Base-by-base conservation (phyloP, 2,329 filamentous ascomycete genomes). In the Basipetospora chlamydospora region DNA sequence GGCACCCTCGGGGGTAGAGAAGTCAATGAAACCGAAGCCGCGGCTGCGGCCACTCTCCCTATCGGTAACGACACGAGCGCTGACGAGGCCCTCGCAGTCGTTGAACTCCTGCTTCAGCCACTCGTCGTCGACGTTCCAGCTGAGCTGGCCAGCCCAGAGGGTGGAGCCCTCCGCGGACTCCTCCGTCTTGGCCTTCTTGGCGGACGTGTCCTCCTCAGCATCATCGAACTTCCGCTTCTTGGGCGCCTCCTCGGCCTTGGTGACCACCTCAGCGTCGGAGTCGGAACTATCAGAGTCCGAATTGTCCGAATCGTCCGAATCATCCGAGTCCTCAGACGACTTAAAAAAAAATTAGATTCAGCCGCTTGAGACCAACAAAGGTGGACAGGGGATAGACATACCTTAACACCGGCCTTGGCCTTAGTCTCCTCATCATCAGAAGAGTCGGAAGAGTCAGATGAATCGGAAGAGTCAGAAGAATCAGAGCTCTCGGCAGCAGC, bases 21-120 rank as follows among this genome's bases (percentile, higher is more conserved):
- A 94, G 66, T 94, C 86, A 49, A 94, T 82, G 56, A 94, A 95
- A 42, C 87, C 87, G 58, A 92, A 94, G 46, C 84, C 87, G 63
- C 86, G 86, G 59, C 86, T 88, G 53, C 84, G 80, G 50, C 83
- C 82, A 51, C 68, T 72, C 39, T 78, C 74, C 57, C 79, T 79
- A 64, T 93, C 84, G 48, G 77, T 87, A 56, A 94, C 82, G 52
- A 94, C 77, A 49, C 84, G 80, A 45, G 77, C 80, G 49, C 74
- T 71, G 46, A 66, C 62, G 39, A 92, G 67, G 51, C 80, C 80
- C 44, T 78, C 79, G 50, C 79, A 88, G 43, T 72, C 62, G 64
- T 86, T 73, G 64, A 95, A 94, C 56, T 88, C 80, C 49, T 79
- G 71, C 46, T 72, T 69, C 44, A 95, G 76, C 62, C 73, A 74